Conservation (phyloP, 768 basidiomycete species). For the Leccinum imitatum region DNA sequence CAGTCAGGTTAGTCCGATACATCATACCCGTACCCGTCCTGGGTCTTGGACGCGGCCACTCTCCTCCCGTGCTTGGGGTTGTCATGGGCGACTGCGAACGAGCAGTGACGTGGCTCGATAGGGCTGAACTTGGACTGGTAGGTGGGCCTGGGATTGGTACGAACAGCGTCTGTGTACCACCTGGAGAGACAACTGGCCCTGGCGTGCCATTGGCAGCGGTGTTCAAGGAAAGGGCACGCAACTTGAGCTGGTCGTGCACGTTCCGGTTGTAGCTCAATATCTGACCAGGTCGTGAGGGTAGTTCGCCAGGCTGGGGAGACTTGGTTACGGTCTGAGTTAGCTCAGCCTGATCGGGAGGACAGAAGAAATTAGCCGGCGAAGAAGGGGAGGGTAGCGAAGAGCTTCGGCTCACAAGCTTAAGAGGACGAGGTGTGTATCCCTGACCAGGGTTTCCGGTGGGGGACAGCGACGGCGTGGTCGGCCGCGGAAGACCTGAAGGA, state of each 20-base stretch:
- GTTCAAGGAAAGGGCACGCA: constrained; percentile 17
- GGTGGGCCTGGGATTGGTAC: constrained; percentile 6
- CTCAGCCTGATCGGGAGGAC: constrained; percentile 8
- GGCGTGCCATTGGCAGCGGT: constrained; percentile 9
- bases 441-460: constrained; percentile 2
- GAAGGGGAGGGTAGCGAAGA: constrained; percentile 11
- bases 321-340: constrained; percentile 12
- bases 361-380: background rate
- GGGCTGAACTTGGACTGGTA: constrained; percentile 11
- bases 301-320: constrained; percentile 25
- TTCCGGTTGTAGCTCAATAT: constrained; percentile 35
- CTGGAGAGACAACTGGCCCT: constrained; percentile 16
- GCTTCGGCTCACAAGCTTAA: constrained; percentile 26
- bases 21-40: constrained; percentile 71
- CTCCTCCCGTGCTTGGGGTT: constrained; percentile 15
- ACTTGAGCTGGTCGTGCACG: constrained; percentile 34
- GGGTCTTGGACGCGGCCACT: constrained; percentile 44
- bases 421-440: constrained; percentile 25
- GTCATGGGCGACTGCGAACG: constrained; percentile 23
- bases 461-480: constrained; percentile 21
- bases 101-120: constrained; percentile 11
- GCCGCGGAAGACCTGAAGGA: constrained; percentile 19
- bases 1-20: constrained; percentile 43
- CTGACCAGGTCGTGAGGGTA: constrained; percentile 22
- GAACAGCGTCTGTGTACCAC: constrained; percentile 23